Conservation (phyloP, 768 basidiomycete genomes). For the Candolleomyces aberdarensis region DNA sequence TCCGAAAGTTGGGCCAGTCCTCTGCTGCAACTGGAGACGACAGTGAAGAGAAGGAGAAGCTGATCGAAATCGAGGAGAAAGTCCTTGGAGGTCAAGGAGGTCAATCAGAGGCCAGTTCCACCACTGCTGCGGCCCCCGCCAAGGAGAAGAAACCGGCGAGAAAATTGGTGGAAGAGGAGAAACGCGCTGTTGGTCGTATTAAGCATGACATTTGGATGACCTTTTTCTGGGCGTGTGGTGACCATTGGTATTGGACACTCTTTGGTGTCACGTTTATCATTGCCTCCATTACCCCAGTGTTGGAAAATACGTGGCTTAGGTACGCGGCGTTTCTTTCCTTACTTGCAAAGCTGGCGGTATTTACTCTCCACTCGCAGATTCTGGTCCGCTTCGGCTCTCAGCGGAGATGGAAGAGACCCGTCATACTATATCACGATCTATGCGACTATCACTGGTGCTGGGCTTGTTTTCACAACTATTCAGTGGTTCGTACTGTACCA, state of each 20-base stretch:
- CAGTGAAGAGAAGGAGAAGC: conserved; percentile 43
- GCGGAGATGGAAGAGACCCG: conserved; percentile 41
- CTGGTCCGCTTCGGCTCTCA: conserved; percentile 54
- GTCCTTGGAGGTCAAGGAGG: conserved; percentile 28
- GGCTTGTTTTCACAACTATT: conserved; percentile 49
- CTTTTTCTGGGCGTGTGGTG: conserved; percentile 36
- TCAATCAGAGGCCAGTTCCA: conserved; percentile 40
- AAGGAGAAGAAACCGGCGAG: conserved; percentile 47
- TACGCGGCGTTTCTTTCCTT: conserved; percentile 16
- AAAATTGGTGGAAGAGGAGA: conserved; percentile 84
- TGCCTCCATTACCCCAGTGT: conserved; percentile 63
- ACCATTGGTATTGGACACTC: conserved; percentile 54
- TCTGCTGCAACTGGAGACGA: conserved; percentile 38
- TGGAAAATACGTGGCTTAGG: conserved; percentile 73
- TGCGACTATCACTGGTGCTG: conserved; percentile 44
- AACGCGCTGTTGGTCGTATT: conserved; percentile 72
- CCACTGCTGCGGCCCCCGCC: conserved; percentile 38
- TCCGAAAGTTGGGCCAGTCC: conserved; percentile 50
- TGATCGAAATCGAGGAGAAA: conserved; percentile 40
- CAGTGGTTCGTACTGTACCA: conserved; percentile 74
- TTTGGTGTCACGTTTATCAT: conserved; percentile 52
- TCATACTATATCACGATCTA: conserved; percentile 71
- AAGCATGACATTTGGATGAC: conserved; percentile 59
- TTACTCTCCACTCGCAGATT: conserved; percentile 22
- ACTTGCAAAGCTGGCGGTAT: not conserved